Evolutionary conservation across 2,329 filamentous ascomycete genomes (phyloP), one percentile per base, ranked within the genome.

Genomic region (Trichoderma simmonsii): DNA sequence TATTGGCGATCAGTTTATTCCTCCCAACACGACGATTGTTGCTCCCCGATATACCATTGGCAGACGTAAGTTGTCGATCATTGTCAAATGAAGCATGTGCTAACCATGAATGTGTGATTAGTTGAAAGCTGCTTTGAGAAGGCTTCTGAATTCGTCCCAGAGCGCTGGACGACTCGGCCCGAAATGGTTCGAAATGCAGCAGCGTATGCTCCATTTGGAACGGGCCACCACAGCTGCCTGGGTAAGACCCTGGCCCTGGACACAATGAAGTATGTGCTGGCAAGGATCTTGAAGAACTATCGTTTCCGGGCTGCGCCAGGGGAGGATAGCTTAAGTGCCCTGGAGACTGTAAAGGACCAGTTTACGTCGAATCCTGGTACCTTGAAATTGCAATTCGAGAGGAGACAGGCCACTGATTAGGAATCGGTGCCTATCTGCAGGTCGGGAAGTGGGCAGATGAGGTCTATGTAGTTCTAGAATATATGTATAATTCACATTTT

Each of bases 121-220:
- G 77, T 75, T 30, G 78, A 72, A 34, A 76, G 78, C 57, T 77
- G 75, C 30, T 82, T 81, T 71, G 77, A 73, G 43, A 62, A 66
- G 2, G 74, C 76, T 7, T 70, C 73, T 1, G 77, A 81, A 26
- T 83, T 83, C 64, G 77, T 83, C 6, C 82, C 82, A 2, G 81
- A 83, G 67, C 76, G 82, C 30, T 83, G 81, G 80, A 81, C 77
- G 2, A 76, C 76, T 4, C 73, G 70, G 15, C 77, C 76, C 3
- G 78, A 82, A 9, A 72, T 83, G 71, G 74, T 80, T n/a, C 77
- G 75, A 26, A 77, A 82, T 64, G 68, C 73, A 28, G 74, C 76
- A 1, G 80, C 78, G 1, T 81, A 77, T 68, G 71, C 71, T 1
- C 82, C 82, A 0, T 83, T 82, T 61, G 77, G 77, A 1, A 79